A percentile compares a stretch with the other conserved stretches of the same genome.
phyloP scores from a whole-genome alignment of 345 rosid genomes.

The Excoecaria agallocha region DNA sequence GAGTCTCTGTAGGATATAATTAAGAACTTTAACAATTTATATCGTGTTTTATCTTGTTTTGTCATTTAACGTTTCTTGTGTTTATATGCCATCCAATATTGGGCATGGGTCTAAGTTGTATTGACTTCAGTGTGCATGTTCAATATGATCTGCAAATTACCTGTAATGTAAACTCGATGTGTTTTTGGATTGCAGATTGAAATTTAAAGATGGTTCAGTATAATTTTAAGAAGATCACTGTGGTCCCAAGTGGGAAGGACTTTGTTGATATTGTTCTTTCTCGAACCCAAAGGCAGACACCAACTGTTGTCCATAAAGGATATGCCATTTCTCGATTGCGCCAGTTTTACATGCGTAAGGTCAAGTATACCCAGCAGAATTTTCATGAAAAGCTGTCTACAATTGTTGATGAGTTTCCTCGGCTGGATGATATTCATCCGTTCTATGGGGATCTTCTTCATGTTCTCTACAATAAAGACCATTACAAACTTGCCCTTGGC shows the following conservation, averaged over 20 bases:
- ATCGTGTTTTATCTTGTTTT: not conserved
- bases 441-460: constrained; percentile 64
- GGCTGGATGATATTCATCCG: constrained; percentile 58
- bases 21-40: no score
- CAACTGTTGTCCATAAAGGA: constrained; percentile 73
- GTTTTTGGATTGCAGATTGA: not conserved
- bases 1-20: no score
- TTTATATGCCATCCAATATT: not conserved
- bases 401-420: constrained; percentile 61
- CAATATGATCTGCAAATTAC: not conserved
- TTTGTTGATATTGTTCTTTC: constrained; percentile 58
- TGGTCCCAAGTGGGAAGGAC: constrained; percentile 73
- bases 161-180: not conserved
- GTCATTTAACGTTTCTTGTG: not conserved
- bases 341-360: constrained; percentile 63
- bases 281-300: constrained; percentile 73
- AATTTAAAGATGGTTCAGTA: constrained; percentile 48
- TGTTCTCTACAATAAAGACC: constrained; percentile 58
- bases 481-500: constrained; percentile 67
- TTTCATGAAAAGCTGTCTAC: constrained; percentile 62
- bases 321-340: constrained; percentile 62
- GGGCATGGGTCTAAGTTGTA: not conserved
- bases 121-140: no score
- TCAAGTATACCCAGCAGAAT: constrained; percentile 58
- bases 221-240: constrained; percentile 66